Base-by-base conservation (phyloP, 805 yeast genomes). In the Ogataea ramenticola region DNA sequence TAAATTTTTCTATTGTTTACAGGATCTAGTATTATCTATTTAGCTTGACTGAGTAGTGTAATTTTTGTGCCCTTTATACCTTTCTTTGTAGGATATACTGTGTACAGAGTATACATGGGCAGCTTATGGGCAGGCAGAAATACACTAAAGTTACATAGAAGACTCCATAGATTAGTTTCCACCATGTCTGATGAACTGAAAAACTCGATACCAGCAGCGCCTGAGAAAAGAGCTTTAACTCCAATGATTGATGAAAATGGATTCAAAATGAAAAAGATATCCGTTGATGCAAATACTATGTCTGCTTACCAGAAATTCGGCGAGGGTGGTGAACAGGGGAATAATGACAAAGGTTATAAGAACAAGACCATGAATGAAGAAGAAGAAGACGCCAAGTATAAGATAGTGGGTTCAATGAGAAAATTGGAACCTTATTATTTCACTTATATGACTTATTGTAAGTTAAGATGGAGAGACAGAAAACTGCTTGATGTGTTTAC, bases 401-500 rank as follows among this genome's bases (percentile, higher is more conserved):
- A 56, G 0, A 64, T 82, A 3, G 80, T 77, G 17, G 86, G 85
- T 0, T 66, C 76, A 2, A 65, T 86, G 41, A 66, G 97, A 39
- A 68, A 83, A 48, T 86, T 93, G 2, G 71, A 79, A 1, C 98
- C 99, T 0, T 93, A 93, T 60, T 85, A 72, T 56, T 91, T 78
- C 68, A 89, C 96, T 0, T 91, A 93, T 58, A 70, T 87, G 62
- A 93, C 99, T 0, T 86, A 82, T 57, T 90, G 97, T 63, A 93
- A 93, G 62, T 66, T 74, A 57, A 71, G 99, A 56, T 93, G 99
- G 99, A 73, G 91, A 52, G 90, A 83, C 53, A 68, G 87, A n/a
- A 79, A 79, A 19, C 62, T 93, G 30, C 50, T 88, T 4, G 97
- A 93, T 44, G 79, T 93, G 2, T 93, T 95, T 56, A 66, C 79